phyloP scores from a whole-genome alignment of 805 yeast species.

The Saturnispora kantuleensis region DNA sequence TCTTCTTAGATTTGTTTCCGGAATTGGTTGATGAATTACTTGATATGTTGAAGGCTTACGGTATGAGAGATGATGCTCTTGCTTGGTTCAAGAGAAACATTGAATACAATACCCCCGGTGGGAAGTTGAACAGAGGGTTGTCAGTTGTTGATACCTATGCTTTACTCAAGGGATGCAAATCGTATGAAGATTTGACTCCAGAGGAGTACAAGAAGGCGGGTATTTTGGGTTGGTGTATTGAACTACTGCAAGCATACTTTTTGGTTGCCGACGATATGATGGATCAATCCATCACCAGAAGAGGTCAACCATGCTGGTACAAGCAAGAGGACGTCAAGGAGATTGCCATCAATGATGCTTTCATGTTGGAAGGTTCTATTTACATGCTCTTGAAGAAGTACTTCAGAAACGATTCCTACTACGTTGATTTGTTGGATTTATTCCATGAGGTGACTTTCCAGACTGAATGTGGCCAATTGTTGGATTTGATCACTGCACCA shows the following conservation, averaged over 20 bases:
- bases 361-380: conserved; percentile 92
- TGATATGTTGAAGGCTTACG: conserved; percentile 51
- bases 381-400: conserved; percentile 82
- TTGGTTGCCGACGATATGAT: conserved; percentile 97
- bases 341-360: conserved; percentile 94
- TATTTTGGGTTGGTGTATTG: conserved; percentile 90
- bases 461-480: conserved; percentile 93
- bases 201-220: conserved; percentile 80
- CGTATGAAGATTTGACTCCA: conserved; percentile 43
- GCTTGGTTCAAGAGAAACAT: conserved; percentile 71
- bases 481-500: conserved; percentile 95
- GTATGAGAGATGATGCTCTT: conserved; percentile 79
- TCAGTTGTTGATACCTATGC: conserved; percentile 91
- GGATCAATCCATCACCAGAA: conserved; percentile 93
- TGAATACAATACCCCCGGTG: conserved; percentile 89
- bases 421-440: conserved; percentile 81
- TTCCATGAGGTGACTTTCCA: conserved; percentile 97
- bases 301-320: conserved; percentile 99
- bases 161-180: conserved; percentile 55
- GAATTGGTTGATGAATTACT: conserved; percentile 66
- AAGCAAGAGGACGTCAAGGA: conserved; percentile 68
- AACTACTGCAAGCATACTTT: conserved; percentile 91
- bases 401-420: conserved; percentile 72
- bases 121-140: conserved; percentile 91
- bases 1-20: conserved; percentile 64